Conservation (phyloP, 1,284 basidiomycete species). For the Fomitopsis betulina region DNA sequence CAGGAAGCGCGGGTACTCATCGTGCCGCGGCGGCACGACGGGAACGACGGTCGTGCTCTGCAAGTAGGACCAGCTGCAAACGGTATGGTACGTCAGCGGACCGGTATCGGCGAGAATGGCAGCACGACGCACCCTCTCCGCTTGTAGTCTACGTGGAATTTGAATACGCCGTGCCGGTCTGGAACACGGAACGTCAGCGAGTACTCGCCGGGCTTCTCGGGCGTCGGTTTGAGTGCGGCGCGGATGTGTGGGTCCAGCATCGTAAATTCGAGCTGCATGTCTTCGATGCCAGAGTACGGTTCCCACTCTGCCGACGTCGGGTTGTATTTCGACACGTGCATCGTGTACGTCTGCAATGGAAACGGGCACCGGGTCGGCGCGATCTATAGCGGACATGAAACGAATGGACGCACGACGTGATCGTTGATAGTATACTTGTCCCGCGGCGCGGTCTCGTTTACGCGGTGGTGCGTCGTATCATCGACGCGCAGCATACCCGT, state of each 20-base stretch:
- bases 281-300: slow-evolving; percentile 65
- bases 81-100: slow-evolving; percentile 1
- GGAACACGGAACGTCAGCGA: slow-evolving; percentile 80
- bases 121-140: slow-evolving; percentile 68
- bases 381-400: not conserved
- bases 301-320: slow-evolving; percentile 55
- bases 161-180: slow-evolving; percentile 97
- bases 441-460: slow-evolving; percentile 52
- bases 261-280: slow-evolving; percentile 92
- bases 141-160: slow-evolving; percentile 87
- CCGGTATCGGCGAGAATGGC: not conserved
- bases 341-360: slow-evolving; percentile 61
- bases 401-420: slow-evolving; percentile 54
- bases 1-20: slow-evolving; percentile 93
- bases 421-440: slow-evolving; percentile 88
- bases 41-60: slow-evolving; percentile 74
- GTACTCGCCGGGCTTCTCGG: slow-evolving; percentile 62
- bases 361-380: slow-evolving; percentile 2
- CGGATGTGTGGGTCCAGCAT: slow-evolving; percentile 97
- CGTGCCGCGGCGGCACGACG: slow-evolving; percentile 90
- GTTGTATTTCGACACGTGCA: slow-evolving; percentile 69
- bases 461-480: slow-evolving; percentile 67
- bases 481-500: slow-evolving; percentile 79
- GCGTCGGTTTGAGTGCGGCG: slow-evolving; percentile 57
- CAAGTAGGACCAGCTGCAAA: slow-evolving; percentile 64